Conservation (phyloP, 768 basidiomycete genomes). For the Boletus rubescentipes region DNA sequence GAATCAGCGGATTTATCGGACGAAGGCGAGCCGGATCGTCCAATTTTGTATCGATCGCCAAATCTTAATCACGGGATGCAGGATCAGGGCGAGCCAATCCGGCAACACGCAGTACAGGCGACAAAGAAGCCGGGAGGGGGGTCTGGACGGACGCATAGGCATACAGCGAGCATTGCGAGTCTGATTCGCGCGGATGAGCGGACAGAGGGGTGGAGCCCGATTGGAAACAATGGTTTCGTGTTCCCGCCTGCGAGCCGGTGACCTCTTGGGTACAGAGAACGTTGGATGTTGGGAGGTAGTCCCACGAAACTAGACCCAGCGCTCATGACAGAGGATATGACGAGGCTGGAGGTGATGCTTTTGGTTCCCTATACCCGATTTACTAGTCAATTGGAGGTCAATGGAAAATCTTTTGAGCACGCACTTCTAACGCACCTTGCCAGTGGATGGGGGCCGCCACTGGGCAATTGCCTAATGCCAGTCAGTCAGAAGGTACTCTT, state of each 20-base stretch:
- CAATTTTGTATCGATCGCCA: constrained; percentile 69
- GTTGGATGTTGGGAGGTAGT: background rate
- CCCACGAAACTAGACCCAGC: background rate
- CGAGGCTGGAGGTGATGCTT: background rate
- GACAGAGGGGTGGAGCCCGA: constrained; percentile 80
- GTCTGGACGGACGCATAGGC: constrained; percentile 54
- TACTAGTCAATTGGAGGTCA: background rate
- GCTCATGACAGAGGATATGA: background rate
- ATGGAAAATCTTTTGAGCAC: too few species aligned
- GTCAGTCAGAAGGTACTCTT: too few species aligned
- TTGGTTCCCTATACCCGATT: constrained; percentile 14
- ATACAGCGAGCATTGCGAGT: constrained; percentile 84
- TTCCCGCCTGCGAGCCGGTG: constrained; percentile 42
- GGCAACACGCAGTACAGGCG: constrained; percentile 6
- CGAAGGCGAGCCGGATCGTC: constrained; percentile 1
- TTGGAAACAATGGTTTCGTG: constrained; percentile 51
- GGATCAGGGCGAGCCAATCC: background rate
- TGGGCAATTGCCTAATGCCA: too few species aligned
- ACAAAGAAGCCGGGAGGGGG: constrained; percentile 14
- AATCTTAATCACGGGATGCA: constrained; percentile 30
- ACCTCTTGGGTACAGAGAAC: background rate
- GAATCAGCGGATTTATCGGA: constrained; percentile 38
- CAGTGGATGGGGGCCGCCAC: too few species aligned
- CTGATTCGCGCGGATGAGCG: constrained; percentile 75
- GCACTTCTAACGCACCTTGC: too few species aligned